Percentiles rank a stretch among this genome's conserved stretches.
These are phyloP conservation scores for Fusarium nurragi DNA, from an alignment of 2,329 filamentous ascomycete genomes.

Conservation along the genomic window DNA sequence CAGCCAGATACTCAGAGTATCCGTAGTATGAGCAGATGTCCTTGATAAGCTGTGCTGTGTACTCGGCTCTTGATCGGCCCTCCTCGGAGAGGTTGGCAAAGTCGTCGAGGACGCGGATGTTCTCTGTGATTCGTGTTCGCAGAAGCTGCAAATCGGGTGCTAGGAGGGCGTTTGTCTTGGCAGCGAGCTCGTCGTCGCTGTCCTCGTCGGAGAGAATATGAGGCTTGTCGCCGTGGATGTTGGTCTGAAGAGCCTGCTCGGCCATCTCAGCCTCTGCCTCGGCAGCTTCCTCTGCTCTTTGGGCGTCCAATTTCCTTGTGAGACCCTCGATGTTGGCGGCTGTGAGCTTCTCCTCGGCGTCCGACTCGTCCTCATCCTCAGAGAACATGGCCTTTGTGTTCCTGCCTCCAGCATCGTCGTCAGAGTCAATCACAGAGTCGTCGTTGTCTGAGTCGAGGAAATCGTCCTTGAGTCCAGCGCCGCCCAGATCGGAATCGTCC, in stretches of 20 bases:
- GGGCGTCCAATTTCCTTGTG: slow-evolving; percentile 82
- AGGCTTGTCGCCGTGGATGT: slow-evolving; percentile 82
- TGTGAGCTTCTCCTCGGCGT: slow-evolving; percentile 88
- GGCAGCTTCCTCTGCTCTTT: slow-evolving; percentile 79
- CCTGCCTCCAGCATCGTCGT: slow-evolving; percentile 67
- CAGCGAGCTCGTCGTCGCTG: slow-evolving; percentile 67
- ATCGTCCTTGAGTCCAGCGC: slow-evolving; percentile 61
- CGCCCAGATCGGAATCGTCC: slow-evolving; percentile 53
- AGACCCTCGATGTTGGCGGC: slow-evolving; percentile 96
- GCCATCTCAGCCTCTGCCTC: slow-evolving; percentile 87
- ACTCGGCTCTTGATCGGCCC: slow-evolving; percentile 85
- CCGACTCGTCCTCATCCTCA: slow-evolving; percentile 90
- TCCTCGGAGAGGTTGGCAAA: slow-evolving; percentile 84
- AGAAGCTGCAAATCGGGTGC: slow-evolving; percentile 92
- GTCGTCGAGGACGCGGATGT: slow-evolving; percentile 88
- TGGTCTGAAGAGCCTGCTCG: slow-evolving; percentile 88
- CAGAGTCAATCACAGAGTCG: slow-evolving; percentile 76
- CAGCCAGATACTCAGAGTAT: slow-evolving; percentile 92
- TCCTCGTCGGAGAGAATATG: slow-evolving; percentile 72
- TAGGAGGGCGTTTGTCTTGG: slow-evolving; percentile 70
- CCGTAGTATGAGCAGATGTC: slow-evolving; percentile 98
- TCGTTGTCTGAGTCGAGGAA: slow-evolving; percentile 67
- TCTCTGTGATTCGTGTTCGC: slow-evolving; percentile 89
- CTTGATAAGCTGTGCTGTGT: slow-evolving; percentile 84
- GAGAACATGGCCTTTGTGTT: slow-evolving; percentile 79